Percentiles rank a stretch among this genome's conserved stretches.
Evolutionary conservation across 768 basidiomycete genomes (phyloP).

Genomic region (Lactifluus piperatus): DNA sequence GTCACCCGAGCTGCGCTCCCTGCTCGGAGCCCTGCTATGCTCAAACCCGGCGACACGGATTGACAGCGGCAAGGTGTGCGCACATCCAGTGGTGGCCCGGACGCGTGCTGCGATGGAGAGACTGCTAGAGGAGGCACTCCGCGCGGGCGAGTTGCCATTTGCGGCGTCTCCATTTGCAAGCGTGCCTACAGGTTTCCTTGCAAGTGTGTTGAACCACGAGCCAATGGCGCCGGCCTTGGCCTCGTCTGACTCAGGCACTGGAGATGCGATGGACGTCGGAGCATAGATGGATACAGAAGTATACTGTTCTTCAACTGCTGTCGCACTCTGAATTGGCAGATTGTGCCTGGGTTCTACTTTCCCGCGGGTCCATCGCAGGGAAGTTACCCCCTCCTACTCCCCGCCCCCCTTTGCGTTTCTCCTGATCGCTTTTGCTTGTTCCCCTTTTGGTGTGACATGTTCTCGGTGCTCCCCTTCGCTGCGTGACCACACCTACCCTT

Average conservation of each 20-base stretch:
- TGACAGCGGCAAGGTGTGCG: conserved; percentile 45
- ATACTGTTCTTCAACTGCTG: background rate
- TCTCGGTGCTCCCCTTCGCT: background rate
- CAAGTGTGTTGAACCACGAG: conserved; percentile 40
- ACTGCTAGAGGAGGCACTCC: conserved; percentile 29
- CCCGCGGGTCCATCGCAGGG: background rate
- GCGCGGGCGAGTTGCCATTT: conserved; percentile 36
- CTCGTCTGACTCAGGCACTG: conserved; percentile 4
- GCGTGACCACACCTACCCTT: background rate
- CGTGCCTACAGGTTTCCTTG: conserved; percentile 54
- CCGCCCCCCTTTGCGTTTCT: background rate
- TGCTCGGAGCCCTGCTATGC: conserved; percentile 74
- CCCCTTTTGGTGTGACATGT: background rate
- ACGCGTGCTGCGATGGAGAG: conserved; percentile 57
- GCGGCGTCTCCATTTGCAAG: conserved; percentile 55
- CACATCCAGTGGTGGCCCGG: conserved; percentile 55
- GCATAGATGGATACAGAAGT: conserved; percentile 11
- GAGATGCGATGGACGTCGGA: conserved; percentile 24
- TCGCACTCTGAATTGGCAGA: background rate
- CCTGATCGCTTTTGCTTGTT: background rate
- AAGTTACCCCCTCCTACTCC: background rate
- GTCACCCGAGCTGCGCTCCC: conserved; percentile 45
- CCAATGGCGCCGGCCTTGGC: background rate
- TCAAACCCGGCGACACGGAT: conserved; percentile 55
- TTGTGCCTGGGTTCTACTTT: conserved; percentile 9